A percentile compares a stretch with the other conserved stretches of the same genome.
These are phyloP conservation scores for Marasmius tenuissimus DNA, from an alignment of 1,284 basidiomycete genomes.

Conservation along the genomic window DNA sequence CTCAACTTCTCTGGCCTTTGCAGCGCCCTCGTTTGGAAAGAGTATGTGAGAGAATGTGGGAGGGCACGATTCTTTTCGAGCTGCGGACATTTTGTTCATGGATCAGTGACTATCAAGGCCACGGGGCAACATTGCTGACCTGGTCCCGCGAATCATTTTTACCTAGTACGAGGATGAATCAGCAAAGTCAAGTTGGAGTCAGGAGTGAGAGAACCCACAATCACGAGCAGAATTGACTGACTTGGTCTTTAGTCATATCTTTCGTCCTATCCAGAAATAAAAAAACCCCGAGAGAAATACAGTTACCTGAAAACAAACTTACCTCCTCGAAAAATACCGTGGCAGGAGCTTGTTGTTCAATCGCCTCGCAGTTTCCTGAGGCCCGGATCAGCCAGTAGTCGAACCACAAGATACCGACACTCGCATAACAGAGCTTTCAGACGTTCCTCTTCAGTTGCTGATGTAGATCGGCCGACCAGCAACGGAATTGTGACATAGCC, in stretches of 20 bases:
- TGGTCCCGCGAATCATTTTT: constrained; percentile 66
- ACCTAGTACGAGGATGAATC: constrained; percentile 33
- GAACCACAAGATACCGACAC: not conserved
- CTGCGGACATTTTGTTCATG: constrained; percentile 29
- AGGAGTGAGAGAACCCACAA: constrained; percentile 12
- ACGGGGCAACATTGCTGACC: constrained; percentile 30
- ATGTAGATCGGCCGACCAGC: constrained; percentile 65
- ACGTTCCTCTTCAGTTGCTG: constrained; percentile 62
- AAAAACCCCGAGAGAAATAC: not conserved
- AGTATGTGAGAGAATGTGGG: constrained; percentile 50
- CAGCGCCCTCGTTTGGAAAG: constrained; percentile 54
- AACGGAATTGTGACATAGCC: constrained; percentile 65
- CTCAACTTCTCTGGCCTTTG: constrained; percentile 64
- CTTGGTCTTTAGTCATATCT: constrained; percentile 74
- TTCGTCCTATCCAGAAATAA: constrained; percentile 60
- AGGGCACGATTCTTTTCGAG: constrained; percentile 59
- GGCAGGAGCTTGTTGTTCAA: constrained; percentile 72
- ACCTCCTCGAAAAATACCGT: constrained; percentile 76
- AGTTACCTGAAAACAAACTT: constrained; percentile 11
- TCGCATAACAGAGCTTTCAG: constrained; percentile 51
- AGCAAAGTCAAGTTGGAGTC: not conserved
- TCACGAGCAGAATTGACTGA: constrained; percentile 21
- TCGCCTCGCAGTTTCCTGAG: constrained; percentile 52
- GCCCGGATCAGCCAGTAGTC: not conserved
- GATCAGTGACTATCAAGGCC: not conserved